These are phyloP conservation scores for Hyphopichia burtonii DNA, from an alignment of 1,139 yeast species.

Conservation along the genomic window DNA sequence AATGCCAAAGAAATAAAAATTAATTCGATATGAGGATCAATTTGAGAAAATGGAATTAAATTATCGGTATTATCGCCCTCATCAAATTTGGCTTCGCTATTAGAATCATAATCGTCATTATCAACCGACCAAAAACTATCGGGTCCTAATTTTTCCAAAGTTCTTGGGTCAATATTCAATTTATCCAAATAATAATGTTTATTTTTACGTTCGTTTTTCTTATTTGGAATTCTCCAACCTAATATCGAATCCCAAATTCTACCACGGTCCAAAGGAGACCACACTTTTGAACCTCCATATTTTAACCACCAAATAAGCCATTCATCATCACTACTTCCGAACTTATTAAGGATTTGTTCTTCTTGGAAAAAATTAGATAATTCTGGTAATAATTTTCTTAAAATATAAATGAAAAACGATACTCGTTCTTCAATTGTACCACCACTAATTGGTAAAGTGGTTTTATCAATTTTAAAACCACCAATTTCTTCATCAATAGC, in stretches of 20 bases:
- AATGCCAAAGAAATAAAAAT: slow-evolving; percentile 77
- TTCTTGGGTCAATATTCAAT: slow-evolving; percentile 22
- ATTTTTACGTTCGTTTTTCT: slow-evolving; percentile 21
- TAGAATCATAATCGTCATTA: slow-evolving; percentile 10
- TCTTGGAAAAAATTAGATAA: slow-evolving; percentile 74
- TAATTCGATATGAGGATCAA: slow-evolving; percentile 79
- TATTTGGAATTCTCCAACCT: slow-evolving; percentile 67
- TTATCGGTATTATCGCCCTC: slow-evolving; percentile 5
- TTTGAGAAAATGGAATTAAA: slow-evolving; percentile 57
- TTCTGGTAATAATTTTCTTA: slow-evolving; percentile 71
- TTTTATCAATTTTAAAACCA: slow-evolving; percentile 24
- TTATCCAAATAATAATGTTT: slow-evolving; percentile 34
- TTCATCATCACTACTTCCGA: slow-evolving; percentile 71
- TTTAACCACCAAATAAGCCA: slow-evolving; percentile 97
- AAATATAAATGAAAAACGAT: slow-evolving; percentile 67
- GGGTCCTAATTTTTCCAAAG: slow-evolving; percentile 38
- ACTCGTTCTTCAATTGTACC: slow-evolving; percentile 71
- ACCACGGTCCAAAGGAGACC: slow-evolving; percentile 81
- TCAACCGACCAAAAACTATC: slow-evolving; percentile 43
- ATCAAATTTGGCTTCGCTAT: slow-evolving; percentile 1
- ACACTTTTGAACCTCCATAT: slow-evolving; percentile 86
- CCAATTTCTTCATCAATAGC: background rate
- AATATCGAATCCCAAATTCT: slow-evolving; percentile 84
- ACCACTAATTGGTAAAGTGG: slow-evolving; percentile 53
- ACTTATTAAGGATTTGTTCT: slow-evolving; percentile 68